Conservation (phyloP, 148 eudicot genomes). For the Vaccinium myrtillus region DNA sequence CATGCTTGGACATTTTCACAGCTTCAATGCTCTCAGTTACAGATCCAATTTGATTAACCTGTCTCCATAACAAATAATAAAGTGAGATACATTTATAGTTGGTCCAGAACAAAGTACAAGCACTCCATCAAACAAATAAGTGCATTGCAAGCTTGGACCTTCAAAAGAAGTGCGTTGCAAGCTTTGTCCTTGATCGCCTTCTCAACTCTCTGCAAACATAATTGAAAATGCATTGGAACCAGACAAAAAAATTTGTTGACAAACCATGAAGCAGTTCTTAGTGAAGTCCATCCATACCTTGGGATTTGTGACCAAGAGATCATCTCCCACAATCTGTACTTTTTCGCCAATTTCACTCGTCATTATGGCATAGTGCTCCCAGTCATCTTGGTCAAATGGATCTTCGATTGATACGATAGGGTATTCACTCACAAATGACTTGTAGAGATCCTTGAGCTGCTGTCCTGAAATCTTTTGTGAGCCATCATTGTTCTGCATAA, state of each 20-base stretch:
- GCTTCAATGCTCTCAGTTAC: constrained; percentile 99
- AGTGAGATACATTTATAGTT: background rate
- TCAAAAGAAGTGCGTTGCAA: constrained; percentile 97
- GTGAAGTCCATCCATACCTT: constrained; percentile 49
- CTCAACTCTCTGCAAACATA: constrained; percentile 68
- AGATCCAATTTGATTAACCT: constrained; percentile 98
- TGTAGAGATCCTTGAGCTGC: constrained; percentile 89
- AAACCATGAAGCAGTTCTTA: background rate
- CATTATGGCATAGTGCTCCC: constrained; percentile 82
- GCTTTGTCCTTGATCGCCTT: constrained; percentile 80
- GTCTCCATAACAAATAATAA: constrained; percentile 7
- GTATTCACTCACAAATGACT: constrained; percentile 77
- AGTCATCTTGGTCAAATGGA: constrained; percentile 98
- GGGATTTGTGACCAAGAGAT: constrained; percentile 96
- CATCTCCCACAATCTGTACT: constrained; percentile 97
- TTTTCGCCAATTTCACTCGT: constrained; percentile 70
- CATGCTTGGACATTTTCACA: constrained; percentile 77
- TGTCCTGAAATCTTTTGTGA: constrained; percentile 79
- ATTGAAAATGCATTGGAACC: constrained; percentile 4
- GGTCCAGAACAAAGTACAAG: background rate
- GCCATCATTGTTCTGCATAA: constrained; percentile 79
- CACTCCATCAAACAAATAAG: background rate
- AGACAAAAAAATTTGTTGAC: background rate
- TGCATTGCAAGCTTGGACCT: constrained; percentile 40
- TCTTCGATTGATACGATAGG: constrained; percentile 96